These are phyloP conservation scores for Gautieria morchelliformis DNA, from an alignment of 768 basidiomycete genomes.

Conservation along the genomic window DNA sequence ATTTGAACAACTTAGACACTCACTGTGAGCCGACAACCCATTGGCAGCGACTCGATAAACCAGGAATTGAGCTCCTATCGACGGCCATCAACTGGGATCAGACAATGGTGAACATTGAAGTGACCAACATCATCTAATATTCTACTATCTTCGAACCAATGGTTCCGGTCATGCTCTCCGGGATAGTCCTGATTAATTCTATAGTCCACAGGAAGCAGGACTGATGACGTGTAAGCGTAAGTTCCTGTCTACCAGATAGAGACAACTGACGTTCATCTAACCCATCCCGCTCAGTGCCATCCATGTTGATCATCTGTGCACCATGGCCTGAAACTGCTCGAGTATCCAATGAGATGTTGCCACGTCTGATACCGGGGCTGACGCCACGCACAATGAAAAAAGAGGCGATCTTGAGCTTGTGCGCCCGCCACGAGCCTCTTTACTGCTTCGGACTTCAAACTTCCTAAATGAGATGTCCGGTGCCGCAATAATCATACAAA, in stretches of 20 bases:
- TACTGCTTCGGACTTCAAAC: background rate
- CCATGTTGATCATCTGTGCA: background rate
- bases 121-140: background rate
- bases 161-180: background rate
- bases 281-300: background rate
- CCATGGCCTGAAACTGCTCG: slow-evolving; percentile 5
- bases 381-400: slow-evolving; percentile 5
- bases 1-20: background rate
- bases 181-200: background rate
- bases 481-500: no score
- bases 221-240: background rate
- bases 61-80: background rate
- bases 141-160: background rate
- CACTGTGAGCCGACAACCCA: background rate
- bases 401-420: background rate
- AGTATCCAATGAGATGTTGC: background rate
- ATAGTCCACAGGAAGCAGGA: background rate
- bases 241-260: background rate
- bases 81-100: background rate
- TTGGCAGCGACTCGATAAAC: background rate
- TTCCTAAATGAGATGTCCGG: background rate
- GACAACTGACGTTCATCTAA: background rate
- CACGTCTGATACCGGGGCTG: background rate
- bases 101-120: background rate
- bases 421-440: background rate